These are phyloP conservation scores for Sporothrix brunneoviolacea DNA, from an alignment of 2,329 filamentous ascomycete genomes.

Conservation along the genomic window DNA sequence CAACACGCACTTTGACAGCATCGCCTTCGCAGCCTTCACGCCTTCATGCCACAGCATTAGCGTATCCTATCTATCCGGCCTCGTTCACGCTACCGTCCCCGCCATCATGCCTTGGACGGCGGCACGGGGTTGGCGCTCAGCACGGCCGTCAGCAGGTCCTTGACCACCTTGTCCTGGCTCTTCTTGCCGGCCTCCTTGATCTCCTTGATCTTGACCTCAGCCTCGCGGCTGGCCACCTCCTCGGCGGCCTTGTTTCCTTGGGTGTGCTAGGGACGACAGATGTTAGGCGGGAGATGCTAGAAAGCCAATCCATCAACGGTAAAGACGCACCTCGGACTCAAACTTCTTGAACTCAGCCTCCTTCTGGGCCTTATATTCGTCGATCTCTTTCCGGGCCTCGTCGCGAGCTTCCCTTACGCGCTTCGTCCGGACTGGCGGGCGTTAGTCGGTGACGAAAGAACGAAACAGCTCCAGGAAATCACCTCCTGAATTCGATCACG, in stretches of 20 bases:
- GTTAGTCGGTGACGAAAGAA: too few species aligned
- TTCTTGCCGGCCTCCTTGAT: conserved; percentile 77
- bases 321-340: conserved; percentile 56
- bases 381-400: conserved; percentile 97
- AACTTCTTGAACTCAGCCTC: conserved; percentile 94
- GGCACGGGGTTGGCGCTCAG: conserved; percentile 71
- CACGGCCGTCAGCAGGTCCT: conserved; percentile 78
- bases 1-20: not conserved
- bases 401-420: conserved; percentile 92
- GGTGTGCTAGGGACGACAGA: conserved; percentile 85
- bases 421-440: conserved; percentile 76
- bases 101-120: conserved; percentile 24
- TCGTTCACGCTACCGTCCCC: not conserved
- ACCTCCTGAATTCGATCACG: conserved; percentile 28
- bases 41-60: too few species aligned
- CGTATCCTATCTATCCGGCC: not conserved
- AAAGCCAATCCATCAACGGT: too few species aligned
- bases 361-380: conserved; percentile 82
- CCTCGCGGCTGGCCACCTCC: conserved; percentile 71
- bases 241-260: conserved; percentile 80
- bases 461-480: conserved; percentile 9
- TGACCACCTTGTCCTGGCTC: conserved; percentile 70
- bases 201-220: conserved; percentile 71
- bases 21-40: not conserved
- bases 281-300: too few species aligned